Evolutionary conservation across 148 eudicot genomes (phyloP).

Genomic region (Amaranthus palmeri): DNA sequence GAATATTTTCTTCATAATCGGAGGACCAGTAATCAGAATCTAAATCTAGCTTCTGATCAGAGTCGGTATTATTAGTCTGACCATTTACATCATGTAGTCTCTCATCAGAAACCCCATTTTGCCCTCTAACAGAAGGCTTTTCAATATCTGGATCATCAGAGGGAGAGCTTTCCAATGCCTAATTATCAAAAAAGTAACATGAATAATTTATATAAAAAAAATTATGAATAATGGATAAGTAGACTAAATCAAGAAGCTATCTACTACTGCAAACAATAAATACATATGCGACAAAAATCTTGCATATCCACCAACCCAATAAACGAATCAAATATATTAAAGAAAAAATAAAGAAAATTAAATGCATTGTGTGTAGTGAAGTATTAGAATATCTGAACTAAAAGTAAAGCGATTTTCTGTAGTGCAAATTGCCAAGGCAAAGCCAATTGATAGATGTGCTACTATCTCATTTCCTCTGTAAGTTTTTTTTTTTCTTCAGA

Average conservation of each 20-base stretch:
- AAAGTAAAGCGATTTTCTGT: too few species aligned
- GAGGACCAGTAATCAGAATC: slow-evolving; percentile 60
- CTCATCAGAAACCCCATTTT: slow-evolving; percentile 32
- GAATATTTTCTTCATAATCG: slow-evolving; percentile 49
- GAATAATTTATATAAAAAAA: too few species aligned
- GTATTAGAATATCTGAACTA: background rate
- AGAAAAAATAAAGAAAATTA: too few species aligned
- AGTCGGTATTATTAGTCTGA: slow-evolving; percentile 24
- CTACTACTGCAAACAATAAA: background rate
- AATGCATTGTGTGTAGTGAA: too few species aligned
- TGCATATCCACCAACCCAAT: background rate
- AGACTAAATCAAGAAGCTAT: background rate
- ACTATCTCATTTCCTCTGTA: too few species aligned
- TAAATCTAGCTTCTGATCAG: slow-evolving; percentile 32
- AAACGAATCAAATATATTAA: background rate
- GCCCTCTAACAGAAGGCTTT: slow-evolving; percentile 28
- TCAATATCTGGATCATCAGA: slow-evolving; percentile 28
- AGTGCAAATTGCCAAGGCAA: too few species aligned
- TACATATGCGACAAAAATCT: slow-evolving; percentile 1
- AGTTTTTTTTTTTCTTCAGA: too few species aligned
- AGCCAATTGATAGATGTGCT: too few species aligned
- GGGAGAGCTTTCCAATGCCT: slow-evolving; percentile 59
- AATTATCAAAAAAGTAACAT: slow-evolving; percentile 11
- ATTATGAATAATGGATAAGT: background rate
- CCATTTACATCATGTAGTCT: slow-evolving; percentile 28